Conservation (phyloP, 257 asterid genomes). For the Fraxinus excelsior region DNA sequence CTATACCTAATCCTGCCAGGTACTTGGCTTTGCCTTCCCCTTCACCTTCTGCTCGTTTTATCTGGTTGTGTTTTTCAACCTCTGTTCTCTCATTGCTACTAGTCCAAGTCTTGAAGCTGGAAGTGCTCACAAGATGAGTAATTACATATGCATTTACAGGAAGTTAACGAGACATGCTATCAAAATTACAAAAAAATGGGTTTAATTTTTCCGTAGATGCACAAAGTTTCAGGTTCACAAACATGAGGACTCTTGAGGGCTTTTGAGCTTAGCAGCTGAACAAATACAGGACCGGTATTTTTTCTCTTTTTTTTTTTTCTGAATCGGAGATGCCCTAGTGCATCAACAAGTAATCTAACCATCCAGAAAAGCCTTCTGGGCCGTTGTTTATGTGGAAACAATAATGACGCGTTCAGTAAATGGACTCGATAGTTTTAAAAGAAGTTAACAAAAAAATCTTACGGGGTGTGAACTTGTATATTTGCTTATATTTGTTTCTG, state of each 20-base stretch:
- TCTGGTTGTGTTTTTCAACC: neutral
- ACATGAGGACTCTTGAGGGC: no score
- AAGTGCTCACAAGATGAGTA: neutral
- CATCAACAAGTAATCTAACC: neutral
- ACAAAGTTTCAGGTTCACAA: no score
- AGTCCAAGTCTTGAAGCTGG: neutral
- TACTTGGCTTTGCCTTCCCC: neutral
- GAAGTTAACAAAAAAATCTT: no score
- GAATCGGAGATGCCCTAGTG: neutral
- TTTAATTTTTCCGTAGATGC: no score
- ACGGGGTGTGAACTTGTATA: no score
- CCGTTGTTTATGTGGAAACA: neutral
- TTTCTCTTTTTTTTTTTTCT: no score
- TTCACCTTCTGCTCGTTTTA: neutral
- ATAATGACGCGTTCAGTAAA: neutral
- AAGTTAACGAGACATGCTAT: neutral
- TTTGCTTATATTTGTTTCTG: no score
- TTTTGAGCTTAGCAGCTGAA: no score
- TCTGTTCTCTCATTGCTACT: neutral
- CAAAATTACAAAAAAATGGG: no score
- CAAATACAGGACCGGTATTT: no score
- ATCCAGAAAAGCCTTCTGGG: neutral
- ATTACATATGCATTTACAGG: neutral
- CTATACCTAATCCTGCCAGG: neutral
- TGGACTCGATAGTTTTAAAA: neutral